Conservation (phyloP, 75 land plant genomes). For the Pinus taeda region DNA sequence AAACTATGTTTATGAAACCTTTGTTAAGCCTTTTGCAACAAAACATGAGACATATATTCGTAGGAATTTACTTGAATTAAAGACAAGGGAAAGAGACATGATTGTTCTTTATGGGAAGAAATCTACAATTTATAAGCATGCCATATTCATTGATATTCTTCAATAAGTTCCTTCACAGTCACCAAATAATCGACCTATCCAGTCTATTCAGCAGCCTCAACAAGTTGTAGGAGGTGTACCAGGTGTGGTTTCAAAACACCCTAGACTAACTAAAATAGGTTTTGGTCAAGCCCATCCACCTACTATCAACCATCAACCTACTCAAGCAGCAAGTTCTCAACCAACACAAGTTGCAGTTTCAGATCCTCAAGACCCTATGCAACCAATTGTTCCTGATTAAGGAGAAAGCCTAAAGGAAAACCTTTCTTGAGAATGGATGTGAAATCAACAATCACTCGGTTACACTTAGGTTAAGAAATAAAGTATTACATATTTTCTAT, state of each 20-base stretch:
- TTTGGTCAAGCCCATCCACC: not conserved
- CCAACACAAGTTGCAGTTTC: not conserved
- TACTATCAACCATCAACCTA: not conserved
- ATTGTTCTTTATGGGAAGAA: constrained; percentile 53
- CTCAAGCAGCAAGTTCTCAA: not conserved
- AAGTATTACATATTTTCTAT: too few relatives aligned
- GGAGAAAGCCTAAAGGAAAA: too few relatives aligned
- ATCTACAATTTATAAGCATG: constrained; percentile 59
- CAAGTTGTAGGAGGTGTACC: not conserved
- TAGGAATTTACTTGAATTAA: constrained; percentile 72
- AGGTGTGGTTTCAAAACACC: too few relatives aligned
- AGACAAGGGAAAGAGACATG: constrained; percentile 72
- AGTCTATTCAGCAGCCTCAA: constrained; percentile 4
- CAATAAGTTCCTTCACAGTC: constrained; percentile 81
- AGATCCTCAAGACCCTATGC: not conserved
- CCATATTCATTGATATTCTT: constrained; percentile 62
- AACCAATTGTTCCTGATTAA: not conserved
- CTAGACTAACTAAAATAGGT: not conserved
- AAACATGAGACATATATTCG: constrained; percentile 87
- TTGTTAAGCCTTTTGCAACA: constrained; percentile 65
- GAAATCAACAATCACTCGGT: too few relatives aligned
- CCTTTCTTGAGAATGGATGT: too few relatives aligned
- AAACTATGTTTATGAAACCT: constrained; percentile 69
- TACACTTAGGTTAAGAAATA: too few relatives aligned
- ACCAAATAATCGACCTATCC: constrained; percentile 35